Base-by-base conservation (phyloP, 495 filamentous ascomycete species). In the Hypoxylon trugodes region DNA sequence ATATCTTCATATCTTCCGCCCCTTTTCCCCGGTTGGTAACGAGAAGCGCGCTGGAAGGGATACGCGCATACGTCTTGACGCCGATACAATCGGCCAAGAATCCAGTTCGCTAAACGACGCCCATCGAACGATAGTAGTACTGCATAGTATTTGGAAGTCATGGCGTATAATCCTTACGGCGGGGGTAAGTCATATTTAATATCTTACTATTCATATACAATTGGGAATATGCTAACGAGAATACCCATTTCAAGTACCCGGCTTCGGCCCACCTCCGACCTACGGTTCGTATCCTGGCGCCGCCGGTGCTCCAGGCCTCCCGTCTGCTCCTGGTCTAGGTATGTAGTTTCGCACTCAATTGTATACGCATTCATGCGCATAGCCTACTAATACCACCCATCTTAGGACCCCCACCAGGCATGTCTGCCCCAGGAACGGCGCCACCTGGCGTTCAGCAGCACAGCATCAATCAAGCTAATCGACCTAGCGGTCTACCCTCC, bases 301-400 rank as follows among this genome's bases (percentile, higher is more conserved):
- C 62, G 74, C 76, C 46, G 79, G 78, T 51, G 71, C 86, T 21
- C 87, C 87, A 42, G 86, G 85, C 38, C 85, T 90, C 80, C 86
- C 85, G 59, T 86, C 89, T 68, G 90, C 93, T 48, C 92, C 93
- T 55, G 93, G 92, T 69, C 86, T 96, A 86, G 92, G 93, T 91
- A 84, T 78, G 87, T 74, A 49, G 45, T 49, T 53, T 7, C 49
- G 41, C 40, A 38, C 45, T 22, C 64, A 10, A 65, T 65, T 48
- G 9, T 12, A 16, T n/a, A 45, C 35, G 16, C 60, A 12, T 35
- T 24, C 7, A 37, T 38, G 1, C 32, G 1, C 42, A 7, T 28
- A 37, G 18, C 24, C 49, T 62, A 33, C 61, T 68, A n/a, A 59
- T 69, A 30, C 16, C 47, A 25, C 26, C n/a, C n/a, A n/a, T 61